These are phyloP conservation scores for Dactylellina drechsleri DNA, from an alignment of 2,329 filamentous ascomycete genomes.

Conservation along the genomic window DNA sequence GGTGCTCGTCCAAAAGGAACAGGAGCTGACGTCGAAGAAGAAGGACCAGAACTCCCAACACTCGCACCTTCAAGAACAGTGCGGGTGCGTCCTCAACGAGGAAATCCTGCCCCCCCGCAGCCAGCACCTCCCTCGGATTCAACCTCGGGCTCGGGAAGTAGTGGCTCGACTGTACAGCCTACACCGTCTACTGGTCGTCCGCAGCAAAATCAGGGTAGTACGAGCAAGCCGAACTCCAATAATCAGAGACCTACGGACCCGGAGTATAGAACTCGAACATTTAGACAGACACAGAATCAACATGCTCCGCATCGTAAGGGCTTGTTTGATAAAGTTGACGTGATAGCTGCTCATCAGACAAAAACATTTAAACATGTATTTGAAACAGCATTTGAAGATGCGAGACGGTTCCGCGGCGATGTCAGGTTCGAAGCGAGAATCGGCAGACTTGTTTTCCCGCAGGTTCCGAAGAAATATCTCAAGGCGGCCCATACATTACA, in stretches of 20 bases:
- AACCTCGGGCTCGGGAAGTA: constrained; percentile 10
- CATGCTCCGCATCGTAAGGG: constrained; percentile 28
- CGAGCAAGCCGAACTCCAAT: constrained; percentile 9
- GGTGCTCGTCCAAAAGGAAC: neutral
- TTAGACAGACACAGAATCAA: constrained; percentile 39
- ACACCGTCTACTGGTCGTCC: constrained; percentile 1
- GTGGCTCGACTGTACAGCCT: neutral
- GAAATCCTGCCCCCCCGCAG: neutral
- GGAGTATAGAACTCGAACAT: constrained; percentile 43
- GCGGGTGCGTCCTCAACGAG: neutral
- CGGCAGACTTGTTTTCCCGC: constrained; percentile 49
- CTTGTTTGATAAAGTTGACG: constrained; percentile 21
- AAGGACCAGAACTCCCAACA: neutral
- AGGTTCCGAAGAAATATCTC: constrained; percentile 43
- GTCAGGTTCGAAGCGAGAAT: constrained; percentile 51
- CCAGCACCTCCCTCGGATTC: constrained; percentile 1
- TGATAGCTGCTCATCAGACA: constrained; percentile 28
- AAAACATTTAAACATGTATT: constrained; percentile 30
- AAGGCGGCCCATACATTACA: constrained; percentile 41
- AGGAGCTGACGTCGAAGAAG: neutral
- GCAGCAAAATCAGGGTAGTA: constrained; percentile 6
- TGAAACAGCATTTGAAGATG: constrained; percentile 49
- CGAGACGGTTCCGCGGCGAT: constrained; percentile 48
- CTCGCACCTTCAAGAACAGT: neutral
- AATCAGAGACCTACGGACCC: neutral